Evolutionary conservation across 2,329 filamentous ascomycete species (phyloP), one percentile per base, ranked within the genome.

Genomic region (Venturia nashicola): DNA sequence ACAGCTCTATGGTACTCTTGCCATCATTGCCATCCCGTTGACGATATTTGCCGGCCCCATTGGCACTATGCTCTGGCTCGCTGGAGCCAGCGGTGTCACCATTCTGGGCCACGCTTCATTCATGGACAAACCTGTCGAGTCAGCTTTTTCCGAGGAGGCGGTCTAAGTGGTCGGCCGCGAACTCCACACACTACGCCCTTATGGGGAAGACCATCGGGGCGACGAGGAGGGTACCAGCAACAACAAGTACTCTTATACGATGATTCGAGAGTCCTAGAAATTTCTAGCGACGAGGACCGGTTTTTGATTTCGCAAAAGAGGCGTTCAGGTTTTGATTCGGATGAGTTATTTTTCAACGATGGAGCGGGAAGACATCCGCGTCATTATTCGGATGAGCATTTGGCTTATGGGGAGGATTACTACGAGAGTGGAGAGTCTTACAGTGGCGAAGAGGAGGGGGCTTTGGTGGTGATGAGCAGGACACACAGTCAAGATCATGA

Each of bases 71-170:
- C 86, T 97, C 71, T 97, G 94, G 94, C 84, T 99, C 74, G 91
- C 97, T 73, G 94, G 94, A 75, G 94, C 94, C 71, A 93, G 89
- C 70, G 92, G 91, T 75, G 91, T 97, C 75, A 90, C 87, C 75
- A 95, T 97, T 70, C 81, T 97, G 69, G 94, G 94, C 78, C 94
- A 99, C 80, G 94, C 94, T 70, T 84, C 91, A 68, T 86, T 97
- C 75, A 87, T 97, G 88, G 93, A 97, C 76, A 97, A 96, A 85
- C 93, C 93, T 66, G 96, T 97, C 82, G 94, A 97, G 87, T 93
- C 95, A 92, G 92, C 92, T 97, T 99, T 99, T 97, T 97, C 93
- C 84, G 94, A 95, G 92, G 94, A 99, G 93, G 93, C 94, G 92
- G 94, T 99, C 89, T 99, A 97, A 87, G 84, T 95, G 92, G 92